Evolutionary conservation across 345 rosid species (phyloP).

Genomic region (Populus pruinosa): DNA sequence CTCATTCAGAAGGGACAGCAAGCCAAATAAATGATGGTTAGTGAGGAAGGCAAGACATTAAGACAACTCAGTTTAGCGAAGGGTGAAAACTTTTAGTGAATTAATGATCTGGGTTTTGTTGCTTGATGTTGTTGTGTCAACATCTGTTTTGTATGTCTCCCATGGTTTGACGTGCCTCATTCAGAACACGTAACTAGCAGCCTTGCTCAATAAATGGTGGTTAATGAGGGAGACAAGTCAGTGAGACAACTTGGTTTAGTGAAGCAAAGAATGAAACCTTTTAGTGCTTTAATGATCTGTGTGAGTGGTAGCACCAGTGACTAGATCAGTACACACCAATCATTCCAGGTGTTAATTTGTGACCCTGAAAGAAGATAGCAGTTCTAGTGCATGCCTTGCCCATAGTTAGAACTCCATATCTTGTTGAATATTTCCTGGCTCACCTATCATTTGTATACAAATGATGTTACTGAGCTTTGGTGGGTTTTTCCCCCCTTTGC

Average conservation of each 20-base stretch:
- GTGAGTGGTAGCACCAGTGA: neutral
- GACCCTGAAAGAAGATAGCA: neutral
- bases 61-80: neutral
- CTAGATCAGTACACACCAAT: neutral
- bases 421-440: neutral
- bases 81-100: neutral
- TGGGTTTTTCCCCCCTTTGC: slow-evolving; percentile 15
- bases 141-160: neutral
- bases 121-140: neutral
- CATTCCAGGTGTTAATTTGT: neutral
- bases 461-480: slow-evolving; percentile 5
- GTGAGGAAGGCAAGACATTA: neutral
- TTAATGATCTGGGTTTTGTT: neutral
- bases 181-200: neutral
- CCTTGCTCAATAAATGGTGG: neutral
- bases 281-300: neutral
- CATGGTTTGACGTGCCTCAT: neutral
- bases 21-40: neutral
- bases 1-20: neutral
- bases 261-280: neutral
- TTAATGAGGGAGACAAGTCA: neutral
- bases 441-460: neutral
- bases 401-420: neutral
- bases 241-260: neutral
- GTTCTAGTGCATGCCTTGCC: neutral